phyloP scores from a whole-genome alignment of 1,139 yeast species.

The Candida pseudocylindracea region DNA sequence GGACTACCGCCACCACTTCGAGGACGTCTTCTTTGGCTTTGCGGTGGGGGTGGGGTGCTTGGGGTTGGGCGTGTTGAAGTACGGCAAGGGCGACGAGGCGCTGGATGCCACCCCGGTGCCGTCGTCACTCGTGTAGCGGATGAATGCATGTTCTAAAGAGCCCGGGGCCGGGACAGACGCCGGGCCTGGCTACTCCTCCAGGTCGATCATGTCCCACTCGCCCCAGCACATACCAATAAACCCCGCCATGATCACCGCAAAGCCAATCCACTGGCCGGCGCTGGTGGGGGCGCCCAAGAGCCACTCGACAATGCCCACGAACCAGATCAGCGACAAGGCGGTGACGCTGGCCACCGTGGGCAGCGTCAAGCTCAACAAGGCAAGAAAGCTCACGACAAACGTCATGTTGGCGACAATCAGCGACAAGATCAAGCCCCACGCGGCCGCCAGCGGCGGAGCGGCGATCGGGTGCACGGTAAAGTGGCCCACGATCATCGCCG shows the following conservation, averaged over 20 bases:
- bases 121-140: too few relatives aligned
- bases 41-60: conserved; percentile 7
- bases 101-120: too few relatives aligned
- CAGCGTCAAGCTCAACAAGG: conserved; percentile 65
- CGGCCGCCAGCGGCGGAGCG: too few relatives aligned
- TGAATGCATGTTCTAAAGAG: too few relatives aligned
- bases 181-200: too few relatives aligned
- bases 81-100: too few relatives aligned
- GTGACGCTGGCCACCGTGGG: conserved; percentile 78
- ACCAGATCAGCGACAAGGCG: conserved; percentile 52
- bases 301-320: conserved; percentile 70
- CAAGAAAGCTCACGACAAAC: conserved; percentile 53
- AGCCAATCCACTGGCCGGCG: background rate
- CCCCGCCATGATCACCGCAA: background rate
- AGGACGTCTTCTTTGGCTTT: conserved; percentile 36
- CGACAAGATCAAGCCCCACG: conserved; percentile 21
- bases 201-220: too few relatives aligned
- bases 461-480: too few relatives aligned
- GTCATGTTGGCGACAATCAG: conserved; percentile 39
- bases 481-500: conserved; percentile 6
- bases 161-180: too few relatives aligned
- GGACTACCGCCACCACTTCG: conserved; percentile 35
- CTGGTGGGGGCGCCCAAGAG: background rate
- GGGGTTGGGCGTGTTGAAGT: too few relatives aligned
- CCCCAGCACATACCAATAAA: too few relatives aligned